A percentile compares a stretch with the other conserved stretches of the same genome.
Conservation (phyloP, 176 grass and related monocot species). For the Eleusine coracana region DNA sequence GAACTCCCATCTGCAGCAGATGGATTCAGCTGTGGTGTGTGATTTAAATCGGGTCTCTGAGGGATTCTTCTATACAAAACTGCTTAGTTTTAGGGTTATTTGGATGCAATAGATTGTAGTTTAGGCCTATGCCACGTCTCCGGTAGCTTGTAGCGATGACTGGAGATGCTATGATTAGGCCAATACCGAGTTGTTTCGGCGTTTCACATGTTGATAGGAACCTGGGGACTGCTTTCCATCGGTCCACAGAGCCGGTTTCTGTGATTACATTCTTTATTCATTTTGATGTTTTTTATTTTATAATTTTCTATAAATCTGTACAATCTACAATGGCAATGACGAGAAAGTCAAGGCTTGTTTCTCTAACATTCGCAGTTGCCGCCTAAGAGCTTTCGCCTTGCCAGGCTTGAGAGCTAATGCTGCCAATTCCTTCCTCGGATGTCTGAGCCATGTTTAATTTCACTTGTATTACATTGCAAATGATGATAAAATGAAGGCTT, state of each 20-base stretch:
- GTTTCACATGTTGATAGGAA: conserved; percentile 92
- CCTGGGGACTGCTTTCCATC: conserved; percentile 56
- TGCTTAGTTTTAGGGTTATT: not conserved
- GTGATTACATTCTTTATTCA: conserved; percentile 56
- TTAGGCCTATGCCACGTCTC: conserved; percentile 70
- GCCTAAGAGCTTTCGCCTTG: conserved; percentile 54
- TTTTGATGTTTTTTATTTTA: not conserved
- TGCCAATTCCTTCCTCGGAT: conserved; percentile 59
- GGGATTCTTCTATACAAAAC: not conserved
- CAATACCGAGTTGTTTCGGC: conserved; percentile 41
- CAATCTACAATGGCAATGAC: conserved; percentile 23
- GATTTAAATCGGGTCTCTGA: conserved; percentile 94
- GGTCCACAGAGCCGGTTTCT: conserved; percentile 74
- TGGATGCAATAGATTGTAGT: not conserved
- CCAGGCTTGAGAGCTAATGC: conserved; percentile 63
- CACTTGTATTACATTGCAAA: not conserved
- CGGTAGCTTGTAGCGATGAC: conserved; percentile 60
- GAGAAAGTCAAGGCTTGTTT: conserved; percentile 58
- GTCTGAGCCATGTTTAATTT: conserved; percentile 42
- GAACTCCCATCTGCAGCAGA: not conserved
- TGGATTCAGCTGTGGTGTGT: conserved; percentile 59
- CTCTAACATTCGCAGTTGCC: conserved; percentile 65
- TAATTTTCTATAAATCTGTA: not conserved
- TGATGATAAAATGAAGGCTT: conserved; percentile 51
- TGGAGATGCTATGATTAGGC: conserved; percentile 73